These are phyloP conservation scores for Lactifluus rugatus DNA, from an alignment of 768 basidiomycete genomes.

Conservation along the genomic window DNA sequence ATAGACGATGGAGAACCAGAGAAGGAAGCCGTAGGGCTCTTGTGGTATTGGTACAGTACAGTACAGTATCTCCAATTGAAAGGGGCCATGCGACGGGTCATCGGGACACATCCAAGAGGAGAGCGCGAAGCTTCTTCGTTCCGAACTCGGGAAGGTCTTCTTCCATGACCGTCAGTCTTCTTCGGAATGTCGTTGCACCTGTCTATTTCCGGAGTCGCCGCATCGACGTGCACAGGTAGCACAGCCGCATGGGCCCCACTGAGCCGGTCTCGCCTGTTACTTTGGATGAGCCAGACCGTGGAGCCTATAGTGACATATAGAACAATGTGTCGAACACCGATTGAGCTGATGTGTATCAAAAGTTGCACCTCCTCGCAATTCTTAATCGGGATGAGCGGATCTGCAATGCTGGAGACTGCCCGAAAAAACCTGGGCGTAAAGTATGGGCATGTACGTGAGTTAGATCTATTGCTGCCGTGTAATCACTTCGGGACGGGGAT, in stretches of 20 bases:
- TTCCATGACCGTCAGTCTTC: neutral
- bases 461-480: neutral
- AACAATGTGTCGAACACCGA: neutral
- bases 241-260: slow-evolving; percentile 9
- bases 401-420: neutral
- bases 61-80: neutral
- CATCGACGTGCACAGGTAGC: slow-evolving; percentile 4
- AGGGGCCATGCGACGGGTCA: slow-evolving; percentile 1
- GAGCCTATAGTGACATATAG: slow-evolving; percentile 2
- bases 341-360: neutral
- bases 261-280: neutral
- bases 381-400: neutral
- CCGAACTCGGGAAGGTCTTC: neutral
- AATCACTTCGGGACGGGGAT: neutral
- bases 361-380: neutral
- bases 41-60: neutral
- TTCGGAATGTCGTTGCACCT: neutral
- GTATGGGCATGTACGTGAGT: neutral
- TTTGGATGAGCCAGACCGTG: slow-evolving; percentile 1
- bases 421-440: neutral
- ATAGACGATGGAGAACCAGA: neutral
- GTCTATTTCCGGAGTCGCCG: slow-evolving; percentile 3
- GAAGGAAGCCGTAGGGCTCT: neutral
- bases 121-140: neutral
- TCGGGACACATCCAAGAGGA: neutral